A percentile compares a stretch with the other conserved stretches of the same genome.
These are phyloP conservation scores for Pseudognaphalium luteoalbum DNA, from an alignment of 129 eudicot genomes.

Conservation along the genomic window DNA sequence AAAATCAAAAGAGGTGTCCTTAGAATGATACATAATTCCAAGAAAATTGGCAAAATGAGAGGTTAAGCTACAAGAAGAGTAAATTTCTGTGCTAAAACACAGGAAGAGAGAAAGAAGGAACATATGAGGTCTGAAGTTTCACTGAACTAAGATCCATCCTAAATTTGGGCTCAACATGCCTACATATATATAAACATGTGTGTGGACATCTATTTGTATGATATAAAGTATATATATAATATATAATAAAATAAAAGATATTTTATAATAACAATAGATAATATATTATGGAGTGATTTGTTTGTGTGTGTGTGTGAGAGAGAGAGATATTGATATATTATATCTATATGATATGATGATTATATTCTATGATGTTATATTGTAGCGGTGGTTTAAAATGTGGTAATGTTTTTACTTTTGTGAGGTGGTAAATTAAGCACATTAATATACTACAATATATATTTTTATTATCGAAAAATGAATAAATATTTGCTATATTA, in stretches of 20 bases:
- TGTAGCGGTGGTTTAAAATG: constrained; percentile 22
- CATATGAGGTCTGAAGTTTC: constrained; percentile 24
- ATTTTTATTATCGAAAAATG: too few species aligned
- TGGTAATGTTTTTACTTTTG: constrained; percentile 8
- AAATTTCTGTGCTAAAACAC: constrained; percentile 31
- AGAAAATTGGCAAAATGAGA: constrained; percentile 33
- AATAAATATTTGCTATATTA: too few species aligned
- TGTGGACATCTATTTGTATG: not conserved
- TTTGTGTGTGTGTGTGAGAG: not conserved
- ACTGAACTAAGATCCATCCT: constrained; percentile 23
- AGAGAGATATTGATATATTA: not conserved
- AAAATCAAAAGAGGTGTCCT: not conserved
- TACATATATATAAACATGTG: constrained; percentile 3
- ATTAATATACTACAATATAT: not conserved
- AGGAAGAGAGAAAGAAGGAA: constrained; percentile 31
- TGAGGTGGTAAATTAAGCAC: constrained; percentile 25
- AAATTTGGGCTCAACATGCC: constrained; percentile 7
- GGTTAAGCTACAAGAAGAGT: constrained; percentile 28
- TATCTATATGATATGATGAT: too few species aligned
- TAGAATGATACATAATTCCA: constrained; percentile 21
- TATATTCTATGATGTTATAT: not conserved
- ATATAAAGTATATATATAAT: not conserved
- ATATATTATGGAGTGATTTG: not conserved
- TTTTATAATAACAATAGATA: too few species aligned
- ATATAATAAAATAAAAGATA: too few species aligned